phyloP scores from a whole-genome alignment of 352 stramenopile genomes.

The Globisporangium canariense region DNA sequence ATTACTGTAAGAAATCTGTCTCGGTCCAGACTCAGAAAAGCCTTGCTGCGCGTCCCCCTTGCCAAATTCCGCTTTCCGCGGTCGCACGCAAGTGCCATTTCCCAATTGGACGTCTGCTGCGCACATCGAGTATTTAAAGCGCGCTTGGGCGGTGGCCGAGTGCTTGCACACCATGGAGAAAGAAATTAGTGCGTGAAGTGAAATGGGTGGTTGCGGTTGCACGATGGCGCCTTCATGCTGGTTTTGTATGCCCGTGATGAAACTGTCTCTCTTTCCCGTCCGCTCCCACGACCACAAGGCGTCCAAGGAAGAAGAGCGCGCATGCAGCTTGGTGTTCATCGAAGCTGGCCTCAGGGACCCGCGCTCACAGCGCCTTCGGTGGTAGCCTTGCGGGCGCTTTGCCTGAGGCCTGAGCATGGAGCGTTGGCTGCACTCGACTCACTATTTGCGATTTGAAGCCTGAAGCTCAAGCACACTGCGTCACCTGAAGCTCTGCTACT shows the following conservation, averaged over 20 bases:
- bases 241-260: neutral
- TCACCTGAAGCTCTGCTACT: neutral
- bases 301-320: neutral
- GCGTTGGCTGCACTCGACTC: neutral
- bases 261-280: neutral
- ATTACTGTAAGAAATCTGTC: neutral
- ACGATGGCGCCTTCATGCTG: neutral
- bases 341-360: neutral
- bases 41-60: neutral
- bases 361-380: neutral
- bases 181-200: neutral
- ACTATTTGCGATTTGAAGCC: neutral
- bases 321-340: neutral
- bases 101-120: neutral
- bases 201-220: constrained; percentile 1
- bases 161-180: neutral
- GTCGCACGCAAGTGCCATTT: constrained; percentile 2
- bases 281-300: neutral
- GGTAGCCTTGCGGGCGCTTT: neutral
- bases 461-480: neutral
- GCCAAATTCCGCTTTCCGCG: constrained; percentile 9
- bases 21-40: constrained; percentile 8
- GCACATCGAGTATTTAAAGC: constrained; percentile 1
- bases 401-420: neutral
- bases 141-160: neutral